phyloP scores from a whole-genome alignment of 2,329 filamentous ascomycete species.

The Alternaria metachromatica region DNA sequence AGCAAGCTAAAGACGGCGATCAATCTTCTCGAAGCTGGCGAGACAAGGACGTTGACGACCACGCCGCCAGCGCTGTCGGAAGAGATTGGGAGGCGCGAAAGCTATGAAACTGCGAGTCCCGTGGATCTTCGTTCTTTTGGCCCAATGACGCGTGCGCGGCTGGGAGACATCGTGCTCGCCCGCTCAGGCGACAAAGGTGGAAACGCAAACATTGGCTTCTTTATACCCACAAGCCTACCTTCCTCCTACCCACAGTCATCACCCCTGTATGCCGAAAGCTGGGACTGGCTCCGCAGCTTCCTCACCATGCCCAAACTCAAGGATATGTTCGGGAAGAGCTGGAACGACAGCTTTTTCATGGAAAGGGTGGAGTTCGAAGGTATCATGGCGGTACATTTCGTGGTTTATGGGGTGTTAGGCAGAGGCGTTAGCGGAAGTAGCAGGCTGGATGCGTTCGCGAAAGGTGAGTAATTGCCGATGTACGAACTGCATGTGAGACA shows the following conservation, averaged over 20 bases:
- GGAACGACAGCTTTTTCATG: constrained; percentile 28
- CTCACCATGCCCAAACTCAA: constrained; percentile 37
- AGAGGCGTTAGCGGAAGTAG: constrained; percentile 56
- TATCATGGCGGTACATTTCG: constrained; percentile 45
- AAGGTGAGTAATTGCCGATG: constrained; percentile 42
- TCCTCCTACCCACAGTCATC: constrained; percentile 31
- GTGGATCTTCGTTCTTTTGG: constrained; percentile 29
- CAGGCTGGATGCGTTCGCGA: constrained; percentile 58
- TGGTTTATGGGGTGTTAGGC: constrained; percentile 48
- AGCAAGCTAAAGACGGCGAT: constrained; percentile 34
- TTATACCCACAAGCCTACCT: constrained; percentile 40
- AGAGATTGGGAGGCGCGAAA: constrained; percentile 21
- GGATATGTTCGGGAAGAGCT: constrained; percentile 36
- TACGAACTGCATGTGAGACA: no score
- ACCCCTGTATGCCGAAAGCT: constrained; percentile 32
- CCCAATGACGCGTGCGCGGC: constrained; percentile 24
- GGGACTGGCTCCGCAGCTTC: constrained; percentile 41
- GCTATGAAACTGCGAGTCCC: constrained; percentile 46
- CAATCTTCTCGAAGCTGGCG: constrained; percentile 41
- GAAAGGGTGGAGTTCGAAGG: constrained; percentile 43
- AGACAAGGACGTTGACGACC: neutral
- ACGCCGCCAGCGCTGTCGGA: neutral
- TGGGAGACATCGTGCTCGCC: constrained; percentile 55
- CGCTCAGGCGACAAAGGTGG: constrained; percentile 51
- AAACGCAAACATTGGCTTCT: constrained; percentile 48